Evolutionary conservation across 2,329 filamentous ascomycete species (phyloP), one percentile per base, ranked within the genome.

Genomic region (Colletotrichum tropicale): DNA sequence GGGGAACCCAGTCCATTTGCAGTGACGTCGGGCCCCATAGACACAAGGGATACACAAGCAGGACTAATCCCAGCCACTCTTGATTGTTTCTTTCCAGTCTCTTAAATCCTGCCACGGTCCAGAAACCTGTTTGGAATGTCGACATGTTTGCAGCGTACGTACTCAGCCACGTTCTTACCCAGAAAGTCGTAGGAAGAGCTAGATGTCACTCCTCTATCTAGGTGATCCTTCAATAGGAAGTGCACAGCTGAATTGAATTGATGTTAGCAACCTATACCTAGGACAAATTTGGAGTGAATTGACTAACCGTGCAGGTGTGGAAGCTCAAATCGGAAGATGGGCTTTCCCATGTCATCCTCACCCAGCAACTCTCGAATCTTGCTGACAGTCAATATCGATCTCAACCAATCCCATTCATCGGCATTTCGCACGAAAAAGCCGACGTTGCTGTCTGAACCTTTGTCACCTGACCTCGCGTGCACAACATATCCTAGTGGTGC

Each of bases 321-420:
- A 28, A 89, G 80, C 80, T 89, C 88, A 34, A 88, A 87, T 1
- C 87, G 82, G 64, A 88, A 87, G 52, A 89, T 83, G 26, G 81
- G 80, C 68, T 83, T 80, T 2, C 79, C 79, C 30, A 80, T 81
- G 71, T 85, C 82, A 78, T 86, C 84, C 32, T 85, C 81, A 1
- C 82, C 85, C 38, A 87, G 79, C 4, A 87, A 73, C 30, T 81
- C 80, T 30, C 83, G 81, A 58, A 90, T 76, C 18, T 82, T 85
- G 2, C 81, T 80, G 10, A 81, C 79, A 1, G 83, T 88, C 78
- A 90, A 80, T 7, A 88, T 60, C 3, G 81, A 81, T 43, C 86
- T 82, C 16, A 89, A 28, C 77, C 73, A 80, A 21, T 77, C 76
- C 76, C 75, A 78, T 55, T 79, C 77, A 16, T 78, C 76, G 4